Evolutionary conservation across 352 stramenopile species (phyloP).

Genomic region (Hyaloperonospora arabidopsidis): DNA sequence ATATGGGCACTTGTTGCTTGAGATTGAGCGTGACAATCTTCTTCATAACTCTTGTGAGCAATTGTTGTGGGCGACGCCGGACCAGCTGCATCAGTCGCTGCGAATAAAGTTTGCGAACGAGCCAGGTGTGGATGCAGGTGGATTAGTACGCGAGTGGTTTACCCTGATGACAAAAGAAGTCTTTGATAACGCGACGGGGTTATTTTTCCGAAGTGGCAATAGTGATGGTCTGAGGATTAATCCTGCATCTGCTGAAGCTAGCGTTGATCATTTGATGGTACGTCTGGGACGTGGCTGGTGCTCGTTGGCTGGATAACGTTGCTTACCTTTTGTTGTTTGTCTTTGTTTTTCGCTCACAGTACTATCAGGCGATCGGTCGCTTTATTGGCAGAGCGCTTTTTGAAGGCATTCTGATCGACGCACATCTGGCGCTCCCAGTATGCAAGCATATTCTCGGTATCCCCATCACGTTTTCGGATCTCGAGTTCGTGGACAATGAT

Average conservation of each 20-base stretch:
- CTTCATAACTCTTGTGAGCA: conserved; percentile 87
- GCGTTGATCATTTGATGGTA: conserved; percentile 81
- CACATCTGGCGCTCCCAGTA: conserved; percentile 74
- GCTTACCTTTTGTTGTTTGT: conserved; percentile 9
- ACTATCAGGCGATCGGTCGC: conserved; percentile 83
- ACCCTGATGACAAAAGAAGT: conserved; percentile 85
- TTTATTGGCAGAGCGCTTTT: conserved; percentile 85
- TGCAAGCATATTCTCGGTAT: conserved; percentile 88
- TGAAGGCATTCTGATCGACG: conserved; percentile 82
- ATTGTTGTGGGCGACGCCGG: conserved; percentile 69
- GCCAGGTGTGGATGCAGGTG: conserved; percentile 85
- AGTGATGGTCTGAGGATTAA: conserved; percentile 82
- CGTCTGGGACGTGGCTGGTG: background rate
- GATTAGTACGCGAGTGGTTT: conserved; percentile 89
- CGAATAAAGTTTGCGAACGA: conserved; percentile 89
- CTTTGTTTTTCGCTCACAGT: conserved; percentile 30
- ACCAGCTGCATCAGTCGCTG: conserved; percentile 82
- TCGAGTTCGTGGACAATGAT: conserved; percentile 87
- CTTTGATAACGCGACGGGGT: conserved; percentile 75
- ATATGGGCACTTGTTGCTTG: conserved; percentile 75
- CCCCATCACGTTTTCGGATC: conserved; percentile 85
- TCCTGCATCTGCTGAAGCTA: conserved; percentile 69
- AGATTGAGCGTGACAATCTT: conserved; percentile 84
- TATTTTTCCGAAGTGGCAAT: conserved; percentile 74
- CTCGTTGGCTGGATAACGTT: conserved; percentile 4